phyloP scores from a whole-genome alignment of 192 early-diverging fungal genomes.

The Umbelopsis vinacea region DNA sequence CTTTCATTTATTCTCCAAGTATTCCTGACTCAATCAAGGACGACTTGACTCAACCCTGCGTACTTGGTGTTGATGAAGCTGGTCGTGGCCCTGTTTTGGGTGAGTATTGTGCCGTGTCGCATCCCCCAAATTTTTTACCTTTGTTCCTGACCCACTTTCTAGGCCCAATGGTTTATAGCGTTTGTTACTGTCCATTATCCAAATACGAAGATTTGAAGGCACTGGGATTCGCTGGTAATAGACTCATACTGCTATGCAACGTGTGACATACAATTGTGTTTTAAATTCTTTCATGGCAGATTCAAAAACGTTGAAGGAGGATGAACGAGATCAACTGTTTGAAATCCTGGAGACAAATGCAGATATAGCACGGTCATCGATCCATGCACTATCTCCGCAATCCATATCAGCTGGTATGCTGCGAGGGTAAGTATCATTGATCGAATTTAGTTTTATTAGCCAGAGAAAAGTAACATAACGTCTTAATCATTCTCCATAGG shows the following conservation, averaged over 20 bases:
- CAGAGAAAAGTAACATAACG: not conserved
- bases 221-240: slow-evolving; percentile 83
- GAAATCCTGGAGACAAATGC: slow-evolving; percentile 54
- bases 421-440: slow-evolving; percentile 51
- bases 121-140: too few species aligned
- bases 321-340: slow-evolving; percentile 74
- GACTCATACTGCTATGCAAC: not conserved
- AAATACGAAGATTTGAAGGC: slow-evolving; percentile 66
- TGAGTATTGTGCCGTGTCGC: slow-evolving; percentile 8
- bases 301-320: slow-evolving; percentile 91
- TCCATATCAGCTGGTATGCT: slow-evolving; percentile 96
- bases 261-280: not conserved
- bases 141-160: not conserved
- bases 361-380: slow-evolving; percentile 84
- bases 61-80: slow-evolving; percentile 96
- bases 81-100: slow-evolving; percentile 95
- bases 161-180: slow-evolving; percentile 97
- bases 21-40: slow-evolving; percentile 8
- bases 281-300: slow-evolving; percentile 54
- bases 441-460: not conserved
- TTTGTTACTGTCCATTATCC: slow-evolving; percentile 76
- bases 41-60: slow-evolving; percentile 53
- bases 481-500: slow-evolving; percentile 35
- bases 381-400: slow-evolving; percentile 81
- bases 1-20: not conserved